Base-by-base conservation (phyloP, 306 rosid genomes). In the Calophaca sinica region DNA sequence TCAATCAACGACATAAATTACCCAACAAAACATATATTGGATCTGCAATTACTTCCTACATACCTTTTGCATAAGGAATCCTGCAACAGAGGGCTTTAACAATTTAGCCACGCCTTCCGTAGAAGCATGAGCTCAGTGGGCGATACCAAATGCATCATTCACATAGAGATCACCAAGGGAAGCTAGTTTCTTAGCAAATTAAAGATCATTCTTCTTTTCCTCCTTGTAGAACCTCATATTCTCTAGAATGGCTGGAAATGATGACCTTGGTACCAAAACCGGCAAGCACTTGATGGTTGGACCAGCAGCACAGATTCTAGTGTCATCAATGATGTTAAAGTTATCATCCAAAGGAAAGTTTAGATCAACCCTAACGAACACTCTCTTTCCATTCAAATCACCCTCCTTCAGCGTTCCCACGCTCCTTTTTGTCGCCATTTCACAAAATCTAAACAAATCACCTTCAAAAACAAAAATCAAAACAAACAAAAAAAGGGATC, bases 181-280 rank as follows among this genome's bases (percentile, higher is more conserved):
- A 79, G 98, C 97, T 38, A 94, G 78, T 90, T 94, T 88, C 90
- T 89, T 89, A 39, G 98, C 87, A 45, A 81, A 94, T 53, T 89
- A 97, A 8, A 97, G 97, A 61, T 91, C 97, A 7, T 94, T 94
- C 93, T 94, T 94, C 91, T 94, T 97, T 82, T 94, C 98, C 80
- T 94, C 98, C 84, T 88, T 91, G 87, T 91, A 45, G 82, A 93
- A 93, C 82, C 98, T 84, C 71, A 89, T 94, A 81, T 93, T 93
- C 88, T 93, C 98, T 10, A 94, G 91, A n/a, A 94, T 94, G 98
- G 49, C 86, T 83, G 51, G 89, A 76, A 20, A 94, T 87, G 74
- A 94, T 91, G 15, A 91, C 90, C 75, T 62, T 94, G 20, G 98
- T 96, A n/a, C 94, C 97, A 82, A 81, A 26, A 49, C 79, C 84